These are phyloP conservation scores for Hanseniaspora mollemarum DNA, from an alignment of 805 yeast species.

Conservation along the genomic window DNA sequence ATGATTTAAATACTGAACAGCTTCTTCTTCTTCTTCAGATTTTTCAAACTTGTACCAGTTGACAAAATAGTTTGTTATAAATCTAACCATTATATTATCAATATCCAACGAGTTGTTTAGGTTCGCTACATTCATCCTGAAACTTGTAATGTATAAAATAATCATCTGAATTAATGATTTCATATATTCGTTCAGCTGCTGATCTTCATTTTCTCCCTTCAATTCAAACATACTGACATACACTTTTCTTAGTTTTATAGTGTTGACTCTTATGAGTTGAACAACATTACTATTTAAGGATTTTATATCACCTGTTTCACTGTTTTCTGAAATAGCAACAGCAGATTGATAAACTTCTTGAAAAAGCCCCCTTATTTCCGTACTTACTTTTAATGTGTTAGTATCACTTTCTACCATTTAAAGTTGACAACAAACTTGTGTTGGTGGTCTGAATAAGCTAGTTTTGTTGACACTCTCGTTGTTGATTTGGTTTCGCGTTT, in stretches of 20 bases:
- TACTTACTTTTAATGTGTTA: neutral
- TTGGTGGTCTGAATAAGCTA: no score
- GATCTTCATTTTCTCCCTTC: neutral
- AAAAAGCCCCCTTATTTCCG: neutral
- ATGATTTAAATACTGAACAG: slow-evolving; percentile 33
- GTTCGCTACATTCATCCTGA: slow-evolving; percentile 3
- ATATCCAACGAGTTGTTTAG: slow-evolving; percentile 7
- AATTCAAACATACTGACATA: slow-evolving; percentile 7
- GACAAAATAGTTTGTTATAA: slow-evolving; percentile 12
- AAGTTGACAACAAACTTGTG: no score
- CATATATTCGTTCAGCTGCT: neutral
- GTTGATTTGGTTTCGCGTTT: neutral
- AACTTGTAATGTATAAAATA: neutral
- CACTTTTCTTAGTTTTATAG: slow-evolving; percentile 12
- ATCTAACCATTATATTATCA: slow-evolving; percentile 12
- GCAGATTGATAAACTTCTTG: slow-evolving; percentile 11
- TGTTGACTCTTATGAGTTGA: slow-evolving; percentile 12
- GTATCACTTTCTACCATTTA: neutral
- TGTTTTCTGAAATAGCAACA: neutral
- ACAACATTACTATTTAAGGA: slow-evolving; percentile 11
- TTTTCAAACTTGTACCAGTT: slow-evolving; percentile 14
- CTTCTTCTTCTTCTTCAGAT: neutral
- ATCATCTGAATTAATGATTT: neutral
- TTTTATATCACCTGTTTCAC: neutral
- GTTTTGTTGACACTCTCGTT: neutral